A percentile compares a stretch with the other conserved stretches of the same genome.
These are phyloP conservation scores for Bolboschoenoplectus hybrid DNA, from an alignment of 202 grass and related monocot genomes.

Conservation along the genomic window DNA sequence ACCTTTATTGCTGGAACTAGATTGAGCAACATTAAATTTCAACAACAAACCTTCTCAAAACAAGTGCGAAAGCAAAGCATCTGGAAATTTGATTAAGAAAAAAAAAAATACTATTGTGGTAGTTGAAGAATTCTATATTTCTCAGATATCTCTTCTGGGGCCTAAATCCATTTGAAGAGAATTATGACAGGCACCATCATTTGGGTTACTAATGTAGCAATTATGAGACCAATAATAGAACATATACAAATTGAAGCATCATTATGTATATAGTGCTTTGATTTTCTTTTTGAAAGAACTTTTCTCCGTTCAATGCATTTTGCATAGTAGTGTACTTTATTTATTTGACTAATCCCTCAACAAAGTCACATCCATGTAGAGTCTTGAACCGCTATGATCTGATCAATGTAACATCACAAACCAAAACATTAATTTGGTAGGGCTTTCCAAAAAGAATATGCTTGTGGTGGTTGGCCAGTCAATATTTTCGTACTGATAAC, in stretches of 20 bases:
- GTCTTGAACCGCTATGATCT: not conserved
- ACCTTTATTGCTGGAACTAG: not conserved
- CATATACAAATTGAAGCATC: conserved; percentile 27
- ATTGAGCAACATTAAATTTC: not conserved
- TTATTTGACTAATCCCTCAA: conserved; percentile 31
- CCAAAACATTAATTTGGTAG: conserved; percentile 12
- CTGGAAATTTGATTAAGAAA: not conserved
- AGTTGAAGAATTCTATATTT: conserved; percentile 8
- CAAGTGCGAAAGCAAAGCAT: not conserved
- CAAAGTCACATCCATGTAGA: not conserved
- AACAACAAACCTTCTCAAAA: not conserved
- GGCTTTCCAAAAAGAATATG: not conserved
- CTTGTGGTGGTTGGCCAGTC: not conserved
- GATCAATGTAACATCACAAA: not conserved
- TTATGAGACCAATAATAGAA: not conserved
- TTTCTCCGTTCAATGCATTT: conserved; percentile 1
- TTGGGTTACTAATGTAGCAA: conserved; percentile 14
- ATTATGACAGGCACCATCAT: conserved; percentile 5
- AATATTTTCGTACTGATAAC: conserved; percentile 14
- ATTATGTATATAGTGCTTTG: conserved; percentile 10
- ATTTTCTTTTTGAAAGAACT: not conserved
- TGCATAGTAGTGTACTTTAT: conserved; percentile 1
- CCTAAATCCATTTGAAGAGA: conserved; percentile 24
- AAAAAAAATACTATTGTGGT: not conserved
- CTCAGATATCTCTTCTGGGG: not conserved